These are phyloP conservation scores for Leishmania aethiopica DNA, from an alignment of 208 protist genomes.

Conservation along the genomic window DNA sequence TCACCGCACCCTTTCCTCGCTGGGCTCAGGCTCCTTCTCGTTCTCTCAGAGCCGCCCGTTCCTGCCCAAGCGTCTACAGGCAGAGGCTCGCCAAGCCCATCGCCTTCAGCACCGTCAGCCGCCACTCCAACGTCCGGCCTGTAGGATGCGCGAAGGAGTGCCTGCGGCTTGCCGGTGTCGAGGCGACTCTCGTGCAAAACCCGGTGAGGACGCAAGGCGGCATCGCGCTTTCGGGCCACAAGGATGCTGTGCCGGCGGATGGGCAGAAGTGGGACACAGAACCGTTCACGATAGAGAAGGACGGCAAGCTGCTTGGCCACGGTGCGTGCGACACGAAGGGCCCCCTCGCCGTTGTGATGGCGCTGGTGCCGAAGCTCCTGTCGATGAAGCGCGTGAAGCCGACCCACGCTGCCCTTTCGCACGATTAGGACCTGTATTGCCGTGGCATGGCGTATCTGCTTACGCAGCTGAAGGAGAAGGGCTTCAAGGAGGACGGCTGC, in stretches of 20 bases:
- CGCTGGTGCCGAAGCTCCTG: slow-evolving; percentile 26
- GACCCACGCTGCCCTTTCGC: neutral
- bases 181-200: slow-evolving; percentile 40
- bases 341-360: neutral
- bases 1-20: too few relatives aligned
- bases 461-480: neutral
- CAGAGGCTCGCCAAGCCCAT: too few relatives aligned
- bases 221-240: slow-evolving; percentile 65
- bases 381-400: slow-evolving; percentile 20
- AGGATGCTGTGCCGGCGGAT: slow-evolving; percentile 56
- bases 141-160: slow-evolving; percentile 37
- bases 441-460: neutral
- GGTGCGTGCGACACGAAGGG: neutral
- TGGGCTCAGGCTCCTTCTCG: too few relatives aligned
- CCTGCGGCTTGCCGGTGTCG: slow-evolving; percentile 30
- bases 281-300: slow-evolving; percentile 48
- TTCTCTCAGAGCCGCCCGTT: too few relatives aligned
- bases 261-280: slow-evolving; percentile 63
- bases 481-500: too few relatives aligned
- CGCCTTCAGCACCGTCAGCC: slow-evolving; percentile 53
- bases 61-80: too few relatives aligned
- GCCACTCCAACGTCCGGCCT: slow-evolving; percentile 52
- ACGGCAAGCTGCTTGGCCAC: slow-evolving; percentile 11
- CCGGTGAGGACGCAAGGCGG: slow-evolving; percentile 46
- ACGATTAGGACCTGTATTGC: neutral